Conservation (phyloP, 176 grass and related monocot genomes). For the Areca catechu region DNA sequence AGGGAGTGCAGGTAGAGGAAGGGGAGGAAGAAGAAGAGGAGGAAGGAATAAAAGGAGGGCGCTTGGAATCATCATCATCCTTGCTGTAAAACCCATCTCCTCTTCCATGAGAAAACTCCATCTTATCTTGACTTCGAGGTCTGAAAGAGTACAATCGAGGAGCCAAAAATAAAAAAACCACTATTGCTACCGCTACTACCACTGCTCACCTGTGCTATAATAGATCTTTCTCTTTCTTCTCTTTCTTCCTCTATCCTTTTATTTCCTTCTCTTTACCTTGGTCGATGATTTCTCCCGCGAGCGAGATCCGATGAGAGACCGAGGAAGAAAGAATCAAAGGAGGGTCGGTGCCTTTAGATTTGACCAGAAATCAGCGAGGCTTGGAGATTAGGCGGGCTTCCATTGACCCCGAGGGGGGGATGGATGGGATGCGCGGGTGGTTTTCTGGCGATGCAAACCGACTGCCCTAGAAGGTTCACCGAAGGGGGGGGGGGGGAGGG, state of each 20-base stretch:
- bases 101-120: constrained; percentile 32
- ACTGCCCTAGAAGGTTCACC: constrained; percentile 5
- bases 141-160: too few relatives aligned
- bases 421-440: not conserved
- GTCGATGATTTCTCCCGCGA: too few relatives aligned
- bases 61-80: constrained; percentile 15
- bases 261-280: too few relatives aligned
- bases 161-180: too few relatives aligned
- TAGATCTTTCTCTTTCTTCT: too few relatives aligned
- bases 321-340: not conserved
- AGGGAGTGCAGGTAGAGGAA: constrained; percentile 1
- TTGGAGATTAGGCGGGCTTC: constrained; percentile 6
- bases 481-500: not conserved
- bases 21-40: constrained; percentile 19
- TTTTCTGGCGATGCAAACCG: constrained; percentile 4
- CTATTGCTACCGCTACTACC: too few relatives aligned
- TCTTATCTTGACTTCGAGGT: not conserved
- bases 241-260: too few relatives aligned
- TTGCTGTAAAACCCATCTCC: constrained; percentile 18
- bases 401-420: constrained; percentile 9
- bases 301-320: too few relatives aligned
- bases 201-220: too few relatives aligned
- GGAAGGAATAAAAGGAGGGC: not conserved
- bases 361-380: not conserved
- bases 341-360: constrained; percentile 9